Base-by-base conservation (phyloP, 257 asterid species). In the Solanum pinnatisectum region DNA sequence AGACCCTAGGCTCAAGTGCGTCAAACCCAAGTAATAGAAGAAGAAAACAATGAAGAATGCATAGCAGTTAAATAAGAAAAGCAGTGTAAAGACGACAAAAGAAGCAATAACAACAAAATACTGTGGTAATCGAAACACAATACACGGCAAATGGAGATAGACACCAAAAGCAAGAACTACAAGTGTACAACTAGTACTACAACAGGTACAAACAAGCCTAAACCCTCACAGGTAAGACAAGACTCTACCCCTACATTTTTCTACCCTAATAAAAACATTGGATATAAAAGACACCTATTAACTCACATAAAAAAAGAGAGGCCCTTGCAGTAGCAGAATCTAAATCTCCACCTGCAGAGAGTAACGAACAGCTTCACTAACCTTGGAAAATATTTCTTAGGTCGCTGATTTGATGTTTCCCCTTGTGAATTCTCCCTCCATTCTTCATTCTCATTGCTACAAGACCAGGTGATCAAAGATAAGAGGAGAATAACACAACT, bases 351-450 rank as follows among this genome's bases (percentile, higher is more conserved):
- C 6, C 72, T n/a, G 67, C 84, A 73, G 52, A 73, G 25, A 49
- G 83, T 27, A 49, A 86, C 68, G 52, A 42, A 71, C 88, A 11
- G 72, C 71, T 74, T 33, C 44, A 49, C 88, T 73, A 46, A 86
- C 88, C 88, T 86, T 39, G 88, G 88, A 49, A 86, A 86, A 79
- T 86, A 86, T 36, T 13, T 86, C 12, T 73, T 86, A 35, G 73
- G n/a, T 33, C 2, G 52, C 71, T 77, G 84, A 49, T 86, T 35
- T 77, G 44, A 74, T 52, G 68, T 49, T 25, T 35, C 88, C 44
- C 39, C 52, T 23, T 49, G 56, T 52, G 59, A 56, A 52, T 79
- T 65, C 85, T 70, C 71, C 56, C 85, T 72, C 46, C 52, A 65
- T 46, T 73, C 88, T 72, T 73, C 84, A 49, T 32, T 65, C 60